phyloP scores from a whole-genome alignment of 2,329 filamentous ascomycete species.

The Aspergillus puulaauensis region DNA sequence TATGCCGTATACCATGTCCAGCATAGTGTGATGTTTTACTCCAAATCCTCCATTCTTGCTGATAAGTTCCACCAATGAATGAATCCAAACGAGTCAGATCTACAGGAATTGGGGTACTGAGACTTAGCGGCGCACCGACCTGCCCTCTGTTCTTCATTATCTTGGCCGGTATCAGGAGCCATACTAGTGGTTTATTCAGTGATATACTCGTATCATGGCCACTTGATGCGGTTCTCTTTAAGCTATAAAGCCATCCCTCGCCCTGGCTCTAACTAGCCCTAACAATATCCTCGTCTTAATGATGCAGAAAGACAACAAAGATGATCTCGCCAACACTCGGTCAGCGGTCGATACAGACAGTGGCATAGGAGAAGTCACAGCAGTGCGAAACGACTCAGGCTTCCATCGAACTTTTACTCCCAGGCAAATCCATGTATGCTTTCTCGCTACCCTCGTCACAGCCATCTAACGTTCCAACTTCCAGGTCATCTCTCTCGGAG shows the following conservation, averaged over 20 bases:
- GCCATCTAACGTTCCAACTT: too few relatives aligned
- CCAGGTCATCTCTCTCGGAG: slow-evolving; percentile 5
- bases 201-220: background rate
- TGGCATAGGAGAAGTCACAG: background rate
- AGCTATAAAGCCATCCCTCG: background rate
- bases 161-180: background rate
- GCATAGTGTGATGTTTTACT: background rate
- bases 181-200: background rate
- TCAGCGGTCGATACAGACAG: background rate
- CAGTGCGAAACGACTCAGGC: background rate
- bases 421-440: slow-evolving; percentile 4
- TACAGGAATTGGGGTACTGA: background rate
- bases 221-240: background rate
- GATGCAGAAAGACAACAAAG: background rate
- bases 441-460: background rate
- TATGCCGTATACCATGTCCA: background rate
- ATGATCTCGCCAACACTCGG: background rate
- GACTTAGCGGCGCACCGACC: background rate
- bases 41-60: background rate
- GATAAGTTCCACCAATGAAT: background rate
- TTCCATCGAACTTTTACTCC: slow-evolving; percentile 6
- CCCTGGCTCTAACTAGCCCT: background rate
- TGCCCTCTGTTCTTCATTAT: slow-evolving; percentile 1
- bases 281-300: background rate
- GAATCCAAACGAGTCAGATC: background rate